Conservation (phyloP, 1,139 yeast species). For the Candida frijolesensis region DNA sequence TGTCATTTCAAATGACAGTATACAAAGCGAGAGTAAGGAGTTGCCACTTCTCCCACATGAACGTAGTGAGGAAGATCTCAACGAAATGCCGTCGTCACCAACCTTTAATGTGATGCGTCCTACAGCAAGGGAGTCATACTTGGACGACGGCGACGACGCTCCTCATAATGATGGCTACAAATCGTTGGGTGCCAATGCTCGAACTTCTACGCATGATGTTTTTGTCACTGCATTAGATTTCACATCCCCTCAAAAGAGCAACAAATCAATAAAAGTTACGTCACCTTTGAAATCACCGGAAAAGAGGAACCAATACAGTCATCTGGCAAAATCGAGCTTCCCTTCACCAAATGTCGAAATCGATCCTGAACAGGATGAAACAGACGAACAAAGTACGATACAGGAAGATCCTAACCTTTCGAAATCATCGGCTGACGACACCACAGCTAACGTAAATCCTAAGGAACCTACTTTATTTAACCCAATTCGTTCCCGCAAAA, state of each 20-base stretch:
- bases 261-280: constrained; percentile 4
- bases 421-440: neutral
- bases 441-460: neutral
- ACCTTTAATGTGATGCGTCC: constrained; percentile 1
- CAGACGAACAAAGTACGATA: constrained; percentile 10
- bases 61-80: constrained; percentile 3
- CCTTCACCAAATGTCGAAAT: constrained; percentile 19
- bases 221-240: constrained; percentile 46
- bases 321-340: constrained; percentile 12
- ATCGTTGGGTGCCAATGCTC: constrained; percentile 20
- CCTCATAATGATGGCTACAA: constrained; percentile 3
- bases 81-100: constrained; percentile 3
- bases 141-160: constrained; percentile 14
- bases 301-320: constrained; percentile 1
- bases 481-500: constrained; percentile 6
- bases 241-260: constrained; percentile 10
- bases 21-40: constrained; percentile 2
- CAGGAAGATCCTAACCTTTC: constrained; percentile 5
- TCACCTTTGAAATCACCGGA: constrained; percentile 6
- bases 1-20: constrained; percentile 2
- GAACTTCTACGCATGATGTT: constrained; percentile 32
- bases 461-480: neutral
- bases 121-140: constrained; percentile 20
- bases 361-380: constrained; percentile 10
- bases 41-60: constrained; percentile 12